Evolutionary conservation across 371 early-diverging fungal genomes (phyloP).

Genomic region (Rhizopus arrhizus): DNA sequence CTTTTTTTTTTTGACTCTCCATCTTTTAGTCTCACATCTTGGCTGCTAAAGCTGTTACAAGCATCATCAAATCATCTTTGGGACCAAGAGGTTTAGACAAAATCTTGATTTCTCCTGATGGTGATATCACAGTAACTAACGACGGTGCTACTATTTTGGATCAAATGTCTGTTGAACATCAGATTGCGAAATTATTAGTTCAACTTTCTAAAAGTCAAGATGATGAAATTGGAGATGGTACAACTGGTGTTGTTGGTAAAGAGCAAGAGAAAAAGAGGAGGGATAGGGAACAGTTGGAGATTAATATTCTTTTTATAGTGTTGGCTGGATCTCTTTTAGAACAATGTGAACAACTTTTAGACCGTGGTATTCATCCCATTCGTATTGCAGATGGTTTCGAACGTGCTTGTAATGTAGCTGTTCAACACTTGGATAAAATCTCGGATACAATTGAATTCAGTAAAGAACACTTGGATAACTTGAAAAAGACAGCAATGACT

Average conservation of each 20-base stretch:
- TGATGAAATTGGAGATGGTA: conserved; percentile 99
- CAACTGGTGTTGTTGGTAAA: conserved; percentile 98
- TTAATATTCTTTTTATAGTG: conserved; percentile 58
- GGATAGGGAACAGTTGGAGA: no score
- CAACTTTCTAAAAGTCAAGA: conserved; percentile 99
- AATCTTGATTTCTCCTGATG: conserved; percentile 98
- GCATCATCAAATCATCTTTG: conserved; percentile 97
- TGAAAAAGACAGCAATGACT: conserved; percentile 98
- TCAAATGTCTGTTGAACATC: conserved; percentile 99
- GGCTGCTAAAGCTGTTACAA: conserved; percentile 96
- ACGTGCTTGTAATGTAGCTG: conserved; percentile 92
- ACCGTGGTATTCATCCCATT: conserved; percentile 99
- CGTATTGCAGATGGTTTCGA: conserved; percentile 99
- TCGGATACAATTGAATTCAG: conserved; percentile 90
- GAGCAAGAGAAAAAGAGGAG: no score
- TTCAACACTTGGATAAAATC: conserved; percentile 88
- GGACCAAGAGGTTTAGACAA: conserved; percentile 99
- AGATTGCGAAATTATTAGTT: conserved; percentile 98
- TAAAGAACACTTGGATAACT: conserved; percentile 79
- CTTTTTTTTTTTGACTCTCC: neutral
- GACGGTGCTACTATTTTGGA: conserved; percentile 99
- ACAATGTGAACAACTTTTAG: conserved; percentile 94
- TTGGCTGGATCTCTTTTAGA: conserved; percentile 98
- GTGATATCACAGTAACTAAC: conserved; percentile 99
- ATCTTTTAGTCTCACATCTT: conserved; percentile 91